Evolutionary conservation across 2,329 filamentous ascomycete genomes (phyloP).

Genomic region (Phoma sp.): DNA sequence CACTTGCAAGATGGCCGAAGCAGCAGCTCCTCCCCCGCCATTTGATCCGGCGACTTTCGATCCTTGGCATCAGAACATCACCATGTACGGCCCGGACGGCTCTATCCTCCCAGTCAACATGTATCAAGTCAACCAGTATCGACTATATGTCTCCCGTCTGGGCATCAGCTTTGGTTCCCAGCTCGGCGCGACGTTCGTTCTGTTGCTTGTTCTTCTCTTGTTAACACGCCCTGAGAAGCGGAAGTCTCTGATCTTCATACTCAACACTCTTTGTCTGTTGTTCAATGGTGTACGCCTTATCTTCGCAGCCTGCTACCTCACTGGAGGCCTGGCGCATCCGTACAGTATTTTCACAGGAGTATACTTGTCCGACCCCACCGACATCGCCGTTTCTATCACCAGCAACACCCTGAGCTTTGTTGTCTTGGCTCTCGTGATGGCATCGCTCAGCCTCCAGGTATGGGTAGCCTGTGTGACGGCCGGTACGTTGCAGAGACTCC

Average conservation of each 20-base stretch:
- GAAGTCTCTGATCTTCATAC: constrained; percentile 65
- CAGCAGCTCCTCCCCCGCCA: not conserved
- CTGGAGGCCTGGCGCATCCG: constrained; percentile 64
- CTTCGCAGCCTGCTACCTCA: constrained; percentile 65
- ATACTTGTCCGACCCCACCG: constrained; percentile 52
- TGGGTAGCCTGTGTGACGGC: constrained; percentile 65
- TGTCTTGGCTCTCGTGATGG: constrained; percentile 61
- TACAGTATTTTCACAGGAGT: constrained; percentile 64
- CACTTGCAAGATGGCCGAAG: constrained; percentile 1
- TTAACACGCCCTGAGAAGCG: constrained; percentile 72
- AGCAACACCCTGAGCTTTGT: constrained; percentile 58
- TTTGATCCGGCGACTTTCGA: constrained; percentile 50
- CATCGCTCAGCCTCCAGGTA: constrained; percentile 67
- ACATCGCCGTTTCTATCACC: constrained; percentile 56
- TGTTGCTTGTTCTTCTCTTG: constrained; percentile 69
- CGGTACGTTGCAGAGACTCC: constrained; percentile 47
- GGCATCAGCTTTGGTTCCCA: constrained; percentile 73
- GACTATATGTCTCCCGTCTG: constrained; percentile 55
- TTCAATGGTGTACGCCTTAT: constrained; percentile 66
- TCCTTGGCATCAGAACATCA: constrained; percentile 59
- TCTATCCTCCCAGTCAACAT: constrained; percentile 51
- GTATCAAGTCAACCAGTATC: constrained; percentile 52
- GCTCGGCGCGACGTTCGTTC: constrained; percentile 69
- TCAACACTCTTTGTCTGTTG: constrained; percentile 68
- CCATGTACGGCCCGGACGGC: constrained; percentile 54